Percentiles rank a stretch among this genome's conserved stretches.
These are phyloP conservation scores for Beta vulgaris DNA, from an alignment of 148 eudicot species.

Conservation along the genomic window DNA sequence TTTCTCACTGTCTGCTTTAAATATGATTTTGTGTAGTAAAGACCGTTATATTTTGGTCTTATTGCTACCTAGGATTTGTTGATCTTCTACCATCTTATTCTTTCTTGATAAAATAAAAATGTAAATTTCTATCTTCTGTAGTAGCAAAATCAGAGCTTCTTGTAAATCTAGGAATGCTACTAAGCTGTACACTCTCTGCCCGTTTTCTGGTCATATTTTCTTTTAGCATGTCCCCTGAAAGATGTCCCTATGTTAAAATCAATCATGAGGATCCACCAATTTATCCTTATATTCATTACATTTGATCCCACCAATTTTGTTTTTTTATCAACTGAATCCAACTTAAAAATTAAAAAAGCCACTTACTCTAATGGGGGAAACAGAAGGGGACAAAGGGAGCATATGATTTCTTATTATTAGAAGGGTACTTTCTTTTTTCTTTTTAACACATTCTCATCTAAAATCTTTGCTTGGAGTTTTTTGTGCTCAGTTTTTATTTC, in stretches of 20 bases:
- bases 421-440: background rate
- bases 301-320: no score
- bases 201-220: no score
- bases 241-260: no score
- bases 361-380: no score
- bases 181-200: no score
- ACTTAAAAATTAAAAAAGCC: no score
- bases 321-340: no score
- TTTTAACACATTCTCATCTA: background rate
- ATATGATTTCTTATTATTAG: background rate
- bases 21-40: background rate
- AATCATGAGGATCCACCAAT: no score
- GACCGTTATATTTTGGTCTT: background rate
- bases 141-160: background rate
- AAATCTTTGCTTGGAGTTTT: background rate
- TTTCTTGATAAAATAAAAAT: background rate
- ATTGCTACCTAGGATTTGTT: background rate
- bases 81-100: background rate
- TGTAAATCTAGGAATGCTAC: no score
- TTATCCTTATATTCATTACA: no score
- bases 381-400: no score
- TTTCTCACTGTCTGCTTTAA: slow-evolving; percentile 15
- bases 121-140: background rate
- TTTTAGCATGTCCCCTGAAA: no score
- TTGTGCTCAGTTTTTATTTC: background rate